Evolutionary conservation across 2,329 filamentous ascomycete species (phyloP), one percentile per base, ranked within the genome.

Genomic region (Pseudocercospora musae): DNA sequence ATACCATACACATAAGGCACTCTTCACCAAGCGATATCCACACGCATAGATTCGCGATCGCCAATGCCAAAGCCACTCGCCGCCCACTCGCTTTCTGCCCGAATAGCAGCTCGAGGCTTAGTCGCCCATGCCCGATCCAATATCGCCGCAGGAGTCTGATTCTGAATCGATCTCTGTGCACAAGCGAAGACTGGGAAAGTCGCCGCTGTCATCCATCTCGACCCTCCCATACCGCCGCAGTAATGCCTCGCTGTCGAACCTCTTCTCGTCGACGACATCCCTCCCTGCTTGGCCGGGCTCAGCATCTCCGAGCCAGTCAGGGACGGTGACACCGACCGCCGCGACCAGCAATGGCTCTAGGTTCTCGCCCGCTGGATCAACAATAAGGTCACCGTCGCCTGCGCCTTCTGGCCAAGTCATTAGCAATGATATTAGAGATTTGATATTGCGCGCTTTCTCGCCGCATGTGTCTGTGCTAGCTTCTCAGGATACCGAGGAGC

Each of bases 381-480:
- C 76, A 3, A 74, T 78, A 9, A 71, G 74, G 4, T 78, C 78
- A 31, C 77, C 78, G 8, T 76, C 72, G 21, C 74, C 72, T 64
- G 64, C 70, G 71, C 59, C 72, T 66, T 49, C 81, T 78, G 70
- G 80, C 75, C 54, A 72, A 70, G 11, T 80, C 7, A 83, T 52
- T 13, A 68, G 64, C 55, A 68, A 86, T 65, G 85, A 87, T 71
- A 80, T 83, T 56, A 78, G 84, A 60, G 82, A 83, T 31, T 79
- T 96, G 55, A 88, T 98, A 48, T 81, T 96, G 58, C 88, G 89
- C 62, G 89, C 92, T 2, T 96, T 96, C 74, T 91, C 94, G 13
- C 96, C 95, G 0, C 90, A 95, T 66, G 87, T 99, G 50, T 91
- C 90, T 6, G 86, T 99, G 27, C 89, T 93, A 69, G 86, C 92